Conservation (phyloP, 805 yeast species). For the Brettanomyces custersianus region DNA sequence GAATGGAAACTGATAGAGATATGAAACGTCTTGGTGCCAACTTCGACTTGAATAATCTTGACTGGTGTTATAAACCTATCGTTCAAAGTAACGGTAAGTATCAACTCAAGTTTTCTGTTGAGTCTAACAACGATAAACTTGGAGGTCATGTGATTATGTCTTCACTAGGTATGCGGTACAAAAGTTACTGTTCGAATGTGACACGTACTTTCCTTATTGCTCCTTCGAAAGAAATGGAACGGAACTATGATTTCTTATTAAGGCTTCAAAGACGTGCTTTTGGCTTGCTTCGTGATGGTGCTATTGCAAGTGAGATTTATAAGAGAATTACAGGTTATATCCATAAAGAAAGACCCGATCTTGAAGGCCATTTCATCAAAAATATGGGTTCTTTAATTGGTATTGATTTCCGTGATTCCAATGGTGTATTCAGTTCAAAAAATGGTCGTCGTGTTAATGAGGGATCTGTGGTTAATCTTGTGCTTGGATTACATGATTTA, state of each 20-base stretch:
- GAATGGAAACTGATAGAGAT: conserved; percentile 34
- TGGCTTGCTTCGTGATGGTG: conserved; percentile 55
- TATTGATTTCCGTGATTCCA: conserved; percentile 77
- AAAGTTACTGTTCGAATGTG: conserved; percentile 79
- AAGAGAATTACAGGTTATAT: conserved; percentile 52
- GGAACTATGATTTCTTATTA: conserved; percentile 68
- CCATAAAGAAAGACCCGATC: conserved; percentile 53
- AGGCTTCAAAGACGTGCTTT: conserved; percentile 62
- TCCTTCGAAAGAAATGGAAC: conserved; percentile 72
- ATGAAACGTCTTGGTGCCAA: conserved; percentile 54
- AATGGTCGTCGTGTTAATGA: conserved; percentile 58
- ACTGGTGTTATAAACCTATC: conserved; percentile 92
- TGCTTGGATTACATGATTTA: conserved; percentile 68
- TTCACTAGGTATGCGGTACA: conserved; percentile 79
- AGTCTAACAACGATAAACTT: conserved; percentile 55
- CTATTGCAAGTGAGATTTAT: conserved; percentile 58
- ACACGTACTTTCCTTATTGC: conserved; percentile 86
- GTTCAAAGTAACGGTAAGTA: conserved; percentile 82
- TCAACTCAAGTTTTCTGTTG: conserved; percentile 78
- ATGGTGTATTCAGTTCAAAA: conserved; percentile 63
- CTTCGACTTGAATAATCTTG: conserved; percentile 68
- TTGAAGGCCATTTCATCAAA: conserved; percentile 57
- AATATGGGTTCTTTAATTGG: conserved; percentile 87
- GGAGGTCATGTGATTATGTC: conserved; percentile 76
- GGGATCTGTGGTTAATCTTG: conserved; percentile 67